These are phyloP conservation scores for Fistulinella prunicolor DNA, from an alignment of 768 basidiomycete genomes.

Conservation along the genomic window DNA sequence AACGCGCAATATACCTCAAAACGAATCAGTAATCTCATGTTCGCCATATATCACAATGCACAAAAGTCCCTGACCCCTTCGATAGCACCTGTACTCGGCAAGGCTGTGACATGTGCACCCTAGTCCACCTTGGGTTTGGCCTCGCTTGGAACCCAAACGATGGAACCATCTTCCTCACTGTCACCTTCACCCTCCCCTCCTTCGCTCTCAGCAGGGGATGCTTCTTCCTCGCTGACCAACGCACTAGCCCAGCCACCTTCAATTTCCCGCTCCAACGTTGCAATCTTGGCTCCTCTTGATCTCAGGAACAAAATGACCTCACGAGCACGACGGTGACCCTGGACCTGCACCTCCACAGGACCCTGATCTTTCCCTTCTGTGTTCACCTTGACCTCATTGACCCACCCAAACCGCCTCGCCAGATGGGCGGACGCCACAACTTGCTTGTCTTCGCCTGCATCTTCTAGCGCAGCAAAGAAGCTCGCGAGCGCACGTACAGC, in stretches of 20 bases:
- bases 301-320: conserved; percentile 76
- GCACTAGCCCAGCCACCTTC: conserved; percentile 69
- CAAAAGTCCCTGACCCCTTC: conserved; percentile 14
- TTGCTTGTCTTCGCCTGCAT: conserved; percentile 42
- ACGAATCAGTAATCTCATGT: conserved; percentile 5
- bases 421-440: conserved; percentile 52
- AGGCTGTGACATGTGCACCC: conserved; percentile 11
- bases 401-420: conserved; percentile 40
- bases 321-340: conserved; percentile 60
- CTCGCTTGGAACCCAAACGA: conserved; percentile 32
- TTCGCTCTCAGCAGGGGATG: conserved; percentile 23
- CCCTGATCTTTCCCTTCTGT: conserved; percentile 24
- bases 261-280: conserved; percentile 41
- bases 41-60: conserved; percentile 10
- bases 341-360: conserved; percentile 19
- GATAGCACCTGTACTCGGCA: conserved; percentile 3
- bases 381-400: conserved; percentile 31
- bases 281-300: conserved; percentile 69
- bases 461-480: conserved; percentile 66
- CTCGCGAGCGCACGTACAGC: conserved; percentile 72
- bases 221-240: conserved; percentile 53
- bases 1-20: conserved; percentile 20
- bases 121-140: conserved; percentile 12
- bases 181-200: conserved; percentile 17
- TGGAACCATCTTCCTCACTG: conserved; percentile 28